Base-by-base conservation (phyloP, 2,329 filamentous ascomycete species). In the Ceratocystis huliohia region DNA sequence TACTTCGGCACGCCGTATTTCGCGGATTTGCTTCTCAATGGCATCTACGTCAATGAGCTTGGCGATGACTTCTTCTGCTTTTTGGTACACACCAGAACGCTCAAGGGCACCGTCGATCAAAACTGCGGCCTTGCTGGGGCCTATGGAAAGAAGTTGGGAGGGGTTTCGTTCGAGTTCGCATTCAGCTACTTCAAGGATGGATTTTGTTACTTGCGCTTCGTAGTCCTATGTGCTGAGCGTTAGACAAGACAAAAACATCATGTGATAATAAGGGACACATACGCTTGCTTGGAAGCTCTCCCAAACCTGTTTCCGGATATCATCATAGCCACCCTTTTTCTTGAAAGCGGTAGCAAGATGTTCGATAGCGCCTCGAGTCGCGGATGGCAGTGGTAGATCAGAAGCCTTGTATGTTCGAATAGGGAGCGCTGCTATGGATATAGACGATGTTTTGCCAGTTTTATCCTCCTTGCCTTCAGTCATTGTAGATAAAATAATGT, bases 301-400 rank as follows among this genome's bases (percentile, higher is more conserved):
- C 82, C 88, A 91, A 10, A 89, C 81, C 71, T 88, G 82, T 73
- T 91, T 92, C 69, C 89, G 85, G 69, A 92, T 82, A 15, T 82
- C 78, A 75, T 94, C 89, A 73, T 92, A 94, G 67, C 88, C 88
- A 68, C 89, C 89, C 75, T 90, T 91, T 77, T 92, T 93, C 76
- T 92, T 92, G 78, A 92, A 93, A 10, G 83, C 87, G 73, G 89
- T 86, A n/a, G 88, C 83, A 25, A 93, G 81, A 17, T 81, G 82
- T 71, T 92, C 88, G 66, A 93, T 90, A 1, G 87, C 85, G 1
- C 83, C 82, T 69, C 88, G 82, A 64, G 89, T 89, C n/a, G 84
- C 82, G 2, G 86, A 87, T 4, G 88, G 83, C 22, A 92, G 77
- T 1, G 89, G 89, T 20, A 93, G 79, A 71, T 93, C 89, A 0